A percentile compares a stretch with the other conserved stretches of the same genome.
phyloP scores from a whole-genome alignment of 495 filamentous ascomycete species.

The Annulohypoxylon bovei region DNA sequence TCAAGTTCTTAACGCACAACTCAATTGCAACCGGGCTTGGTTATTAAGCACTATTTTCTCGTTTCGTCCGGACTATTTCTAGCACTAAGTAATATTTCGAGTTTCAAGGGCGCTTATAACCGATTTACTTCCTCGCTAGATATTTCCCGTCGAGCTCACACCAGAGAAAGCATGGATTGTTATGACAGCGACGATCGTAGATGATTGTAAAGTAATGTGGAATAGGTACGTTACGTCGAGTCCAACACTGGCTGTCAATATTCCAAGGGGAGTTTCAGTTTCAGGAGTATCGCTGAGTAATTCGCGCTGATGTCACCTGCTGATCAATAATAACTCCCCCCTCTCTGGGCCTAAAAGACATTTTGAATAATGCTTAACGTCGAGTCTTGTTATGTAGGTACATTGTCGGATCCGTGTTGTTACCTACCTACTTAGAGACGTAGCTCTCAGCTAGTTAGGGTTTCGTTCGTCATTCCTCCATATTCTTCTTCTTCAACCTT shows the following conservation, averaged over 20 bases:
- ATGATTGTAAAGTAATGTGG: not conserved
- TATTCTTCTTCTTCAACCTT: not conserved
- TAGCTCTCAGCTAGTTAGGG: not conserved
- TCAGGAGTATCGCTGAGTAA: conserved; percentile 28
- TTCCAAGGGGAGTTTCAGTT: conserved; percentile 3
- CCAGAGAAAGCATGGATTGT: not conserved
- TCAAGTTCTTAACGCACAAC: conserved; percentile 9
- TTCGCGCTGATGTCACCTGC: conserved; percentile 28
- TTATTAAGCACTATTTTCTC: conserved; percentile 5
- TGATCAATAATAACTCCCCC: no score
- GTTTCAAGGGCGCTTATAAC: conserved; percentile 23
- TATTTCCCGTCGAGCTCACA: not conserved
- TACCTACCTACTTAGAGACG: no score
- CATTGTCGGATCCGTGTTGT: not conserved
- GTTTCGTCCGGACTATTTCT: conserved; percentile 23
- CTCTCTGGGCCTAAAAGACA: no score
- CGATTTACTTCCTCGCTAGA: not conserved
- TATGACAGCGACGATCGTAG: conserved; percentile 1
- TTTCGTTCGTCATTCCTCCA: not conserved
- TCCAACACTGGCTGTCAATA: conserved; percentile 6
- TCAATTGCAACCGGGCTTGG: conserved; percentile 6
- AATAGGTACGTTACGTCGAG: conserved; percentile 9
- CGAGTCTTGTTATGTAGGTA: not conserved
- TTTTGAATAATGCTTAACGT: not conserved
- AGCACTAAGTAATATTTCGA: conserved; percentile 15